phyloP scores from a whole-genome alignment of 441 rosid species.

The Erysimum cheiri region DNA sequence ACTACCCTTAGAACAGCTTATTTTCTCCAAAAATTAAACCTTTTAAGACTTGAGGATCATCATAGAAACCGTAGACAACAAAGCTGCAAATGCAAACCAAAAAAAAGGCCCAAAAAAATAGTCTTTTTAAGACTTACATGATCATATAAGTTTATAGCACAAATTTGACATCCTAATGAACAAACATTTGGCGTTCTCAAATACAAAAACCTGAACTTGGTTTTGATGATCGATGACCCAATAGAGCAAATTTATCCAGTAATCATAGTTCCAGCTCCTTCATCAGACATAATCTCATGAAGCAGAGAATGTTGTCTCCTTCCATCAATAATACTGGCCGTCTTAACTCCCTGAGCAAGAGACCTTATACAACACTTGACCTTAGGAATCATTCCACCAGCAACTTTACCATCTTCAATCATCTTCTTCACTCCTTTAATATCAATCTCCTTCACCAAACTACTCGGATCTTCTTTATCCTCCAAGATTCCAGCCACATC shows the following conservation, averaged over 20 bases:
- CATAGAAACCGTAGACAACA: background rate
- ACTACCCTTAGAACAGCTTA: background rate
- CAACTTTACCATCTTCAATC: slow-evolving; percentile 76
- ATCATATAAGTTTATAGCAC: background rate
- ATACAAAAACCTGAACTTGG: slow-evolving; percentile 14
- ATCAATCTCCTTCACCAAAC: slow-evolving; percentile 85
- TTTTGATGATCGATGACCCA: background rate
- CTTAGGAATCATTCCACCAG: slow-evolving; percentile 96
- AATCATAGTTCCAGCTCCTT: slow-evolving; percentile 94
- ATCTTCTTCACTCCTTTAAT: slow-evolving; percentile 85
- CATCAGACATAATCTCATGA: slow-evolving; percentile 86
- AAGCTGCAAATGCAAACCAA: background rate
- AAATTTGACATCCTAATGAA: background rate
- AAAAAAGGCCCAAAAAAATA: background rate
- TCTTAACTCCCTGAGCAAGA: slow-evolving; percentile 83
- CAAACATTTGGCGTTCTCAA: slow-evolving; percentile 10
- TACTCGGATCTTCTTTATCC: slow-evolving; percentile 61
- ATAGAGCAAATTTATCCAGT: slow-evolving; percentile 48
- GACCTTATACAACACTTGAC: slow-evolving; percentile 89
- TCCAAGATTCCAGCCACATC: slow-evolving; percentile 91
- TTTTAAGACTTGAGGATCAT: background rate
- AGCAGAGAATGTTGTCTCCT: slow-evolving; percentile 81
- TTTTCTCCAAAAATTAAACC: slow-evolving; percentile 7
- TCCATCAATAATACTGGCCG: slow-evolving; percentile 92
- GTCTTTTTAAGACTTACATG: background rate